Evolutionary conservation across 306 rosid genomes (phyloP).

Genomic region (Vicia sativa): DNA sequence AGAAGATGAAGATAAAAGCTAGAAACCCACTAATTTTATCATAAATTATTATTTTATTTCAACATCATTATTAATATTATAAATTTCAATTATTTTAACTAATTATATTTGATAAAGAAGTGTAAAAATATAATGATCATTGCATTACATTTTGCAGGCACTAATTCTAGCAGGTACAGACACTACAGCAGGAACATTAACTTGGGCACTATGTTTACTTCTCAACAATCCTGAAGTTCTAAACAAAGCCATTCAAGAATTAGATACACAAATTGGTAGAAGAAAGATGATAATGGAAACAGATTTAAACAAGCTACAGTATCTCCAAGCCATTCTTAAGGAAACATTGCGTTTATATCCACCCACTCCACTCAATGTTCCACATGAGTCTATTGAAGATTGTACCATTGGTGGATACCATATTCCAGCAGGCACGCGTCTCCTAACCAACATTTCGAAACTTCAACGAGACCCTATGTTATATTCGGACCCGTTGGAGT

Average conservation of each 20-base stretch:
- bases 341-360: conserved; percentile 66
- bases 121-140: background rate
- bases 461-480: conserved; percentile 41
- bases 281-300: conserved; percentile 34
- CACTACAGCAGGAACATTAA: conserved; percentile 38
- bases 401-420: conserved; percentile 54
- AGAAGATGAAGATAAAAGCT: too few relatives aligned
- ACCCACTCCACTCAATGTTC: conserved; percentile 39
- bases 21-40: too few relatives aligned
- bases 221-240: conserved; percentile 40
- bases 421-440: conserved; percentile 45
- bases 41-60: too few relatives aligned
- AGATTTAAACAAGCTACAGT: conserved; percentile 44
- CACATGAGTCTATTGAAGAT: conserved; percentile 48
- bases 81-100: too few relatives aligned
- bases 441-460: conserved; percentile 51
- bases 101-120: too few relatives aligned
- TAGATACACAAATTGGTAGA: conserved; percentile 30
- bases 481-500: conserved; percentile 30
- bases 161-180: conserved; percentile 38
- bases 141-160: conserved; percentile 19
- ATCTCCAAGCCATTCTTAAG: conserved; percentile 53
- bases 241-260: conserved; percentile 34
- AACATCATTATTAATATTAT: too few relatives aligned
- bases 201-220: conserved; percentile 44